Evolutionary conservation across 805 yeast species (phyloP).

Genomic region (Clavispora fructus): DNA sequence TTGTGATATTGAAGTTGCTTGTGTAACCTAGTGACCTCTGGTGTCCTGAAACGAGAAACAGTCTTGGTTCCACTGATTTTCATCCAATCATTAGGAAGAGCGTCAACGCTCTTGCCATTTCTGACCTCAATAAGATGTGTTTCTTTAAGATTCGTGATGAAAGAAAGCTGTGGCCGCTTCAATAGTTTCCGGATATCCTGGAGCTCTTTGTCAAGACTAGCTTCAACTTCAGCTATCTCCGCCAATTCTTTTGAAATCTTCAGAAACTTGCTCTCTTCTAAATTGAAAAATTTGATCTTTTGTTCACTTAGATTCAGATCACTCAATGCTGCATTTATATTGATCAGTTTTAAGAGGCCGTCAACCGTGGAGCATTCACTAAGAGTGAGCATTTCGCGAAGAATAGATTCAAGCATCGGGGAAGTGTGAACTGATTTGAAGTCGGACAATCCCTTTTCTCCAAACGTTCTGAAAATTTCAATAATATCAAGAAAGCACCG

Average conservation of each 20-base stretch:
- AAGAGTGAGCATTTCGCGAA: conserved; percentile 33
- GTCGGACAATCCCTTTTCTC: conserved; percentile 7
- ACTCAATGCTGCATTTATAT: conserved; percentile 47
- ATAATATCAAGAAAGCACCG: conserved; percentile 37
- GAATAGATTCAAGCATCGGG: conserved; percentile 29
- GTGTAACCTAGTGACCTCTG: conserved; percentile 46
- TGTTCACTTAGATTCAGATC: conserved; percentile 42
- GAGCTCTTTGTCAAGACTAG: conserved; percentile 51
- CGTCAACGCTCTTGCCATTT: conserved; percentile 46
- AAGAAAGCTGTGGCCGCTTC: conserved; percentile 54
- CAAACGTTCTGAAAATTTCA: conserved; percentile 14
- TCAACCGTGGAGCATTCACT: conserved; percentile 27
- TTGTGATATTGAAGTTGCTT: conserved; percentile 55
- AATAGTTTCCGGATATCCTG: conserved; percentile 37
- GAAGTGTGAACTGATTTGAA: conserved; percentile 22
- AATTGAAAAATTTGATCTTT: conserved; percentile 40
- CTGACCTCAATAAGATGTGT: conserved; percentile 76
- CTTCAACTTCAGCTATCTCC: conserved; percentile 41
- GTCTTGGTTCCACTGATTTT: conserved; percentile 65
- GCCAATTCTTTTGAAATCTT: conserved; percentile 31
- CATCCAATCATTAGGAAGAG: conserved; percentile 71
- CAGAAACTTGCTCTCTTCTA: conserved; percentile 28
- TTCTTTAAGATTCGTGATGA: conserved; percentile 53
- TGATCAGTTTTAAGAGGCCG: conserved; percentile 44
- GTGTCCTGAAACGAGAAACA: conserved; percentile 70